Percentiles rank a stretch among this genome's conserved stretches.
phyloP scores from a whole-genome alignment of 805 yeast genomes.

The Saturnispora saitoi region DNA sequence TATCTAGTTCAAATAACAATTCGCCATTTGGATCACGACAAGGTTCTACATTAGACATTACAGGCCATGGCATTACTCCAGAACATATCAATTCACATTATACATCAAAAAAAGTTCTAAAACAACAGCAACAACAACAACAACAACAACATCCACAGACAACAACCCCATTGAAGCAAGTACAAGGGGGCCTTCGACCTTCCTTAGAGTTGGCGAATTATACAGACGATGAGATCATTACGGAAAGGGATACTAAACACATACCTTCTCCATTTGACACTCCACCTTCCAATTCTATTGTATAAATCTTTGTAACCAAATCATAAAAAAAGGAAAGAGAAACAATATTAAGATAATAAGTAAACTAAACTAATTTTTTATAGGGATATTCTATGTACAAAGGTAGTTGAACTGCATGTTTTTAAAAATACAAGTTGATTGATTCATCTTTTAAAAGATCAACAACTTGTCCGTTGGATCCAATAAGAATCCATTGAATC shows the following conservation, averaged over 20 bases:
- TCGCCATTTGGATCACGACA: neutral
- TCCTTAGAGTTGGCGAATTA: neutral
- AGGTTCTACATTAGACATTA: conserved; percentile 3
- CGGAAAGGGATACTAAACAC: neutral
- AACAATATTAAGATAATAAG: neutral
- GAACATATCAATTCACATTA: conserved; percentile 3
- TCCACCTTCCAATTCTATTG: conserved; percentile 8
- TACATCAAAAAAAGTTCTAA: neutral
- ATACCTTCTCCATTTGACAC: conserved; percentile 14
- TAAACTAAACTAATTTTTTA: neutral
- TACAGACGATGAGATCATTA: neutral
- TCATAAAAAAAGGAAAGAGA: neutral
- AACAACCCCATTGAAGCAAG: neutral
- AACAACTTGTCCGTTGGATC: conserved; percentile 39
- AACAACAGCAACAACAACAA: neutral
- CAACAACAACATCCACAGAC: neutral
- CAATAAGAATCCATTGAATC: conserved; percentile 48
- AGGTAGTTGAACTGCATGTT: neutral
- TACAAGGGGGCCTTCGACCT: neutral
- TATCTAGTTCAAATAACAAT: neutral
- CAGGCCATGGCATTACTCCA: neutral
- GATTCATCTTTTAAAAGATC: conserved; percentile 13
- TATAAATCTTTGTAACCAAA: neutral
- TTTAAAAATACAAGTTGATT: conserved; percentile 4
- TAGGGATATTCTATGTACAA: neutral